phyloP scores from a whole-genome alignment of 768 basidiomycete genomes.

The Butyriboletus loyo region DNA sequence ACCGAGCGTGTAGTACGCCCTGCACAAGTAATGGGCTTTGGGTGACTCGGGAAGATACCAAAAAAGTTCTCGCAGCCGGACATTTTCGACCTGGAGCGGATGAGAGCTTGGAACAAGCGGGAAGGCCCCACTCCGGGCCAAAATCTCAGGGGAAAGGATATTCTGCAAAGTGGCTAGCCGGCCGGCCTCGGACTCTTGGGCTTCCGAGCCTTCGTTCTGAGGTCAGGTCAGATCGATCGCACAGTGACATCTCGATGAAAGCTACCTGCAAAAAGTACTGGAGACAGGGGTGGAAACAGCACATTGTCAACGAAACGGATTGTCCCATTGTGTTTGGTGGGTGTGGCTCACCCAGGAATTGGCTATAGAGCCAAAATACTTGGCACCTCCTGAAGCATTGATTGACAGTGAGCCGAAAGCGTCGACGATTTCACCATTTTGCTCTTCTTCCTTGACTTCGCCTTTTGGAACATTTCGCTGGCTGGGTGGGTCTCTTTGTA shows the following conservation, averaged over 20 bases:
- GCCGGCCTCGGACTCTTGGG: slow-evolving; percentile 46
- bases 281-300: slow-evolving; percentile 10
- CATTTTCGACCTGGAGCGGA: slow-evolving; percentile 38
- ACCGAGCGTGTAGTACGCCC: slow-evolving; percentile 60
- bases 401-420: slow-evolving; percentile 81
- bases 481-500: slow-evolving; percentile 60
- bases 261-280: slow-evolving; percentile 74
- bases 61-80: slow-evolving; percentile 54
- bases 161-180: slow-evolving; percentile 48
- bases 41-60: slow-evolving; percentile 68
- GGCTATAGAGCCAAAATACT: slow-evolving; percentile 73
- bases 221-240: slow-evolving; percentile 8
- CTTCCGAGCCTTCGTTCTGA: slow-evolving; percentile 62
- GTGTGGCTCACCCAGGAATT: slow-evolving; percentile 60
- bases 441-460: slow-evolving; percentile 59
- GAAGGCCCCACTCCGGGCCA: slow-evolving; percentile 62
- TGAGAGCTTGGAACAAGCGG: slow-evolving; percentile 50
- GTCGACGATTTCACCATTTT: slow-evolving; percentile 66
- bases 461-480: slow-evolving; percentile 37
- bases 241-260: background rate
- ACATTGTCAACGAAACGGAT: slow-evolving; percentile 3
- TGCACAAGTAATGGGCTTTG: slow-evolving; percentile 58
- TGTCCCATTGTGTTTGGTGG: background rate
- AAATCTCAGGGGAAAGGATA: slow-evolving; percentile 59
- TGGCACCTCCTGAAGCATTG: slow-evolving; percentile 65